These are phyloP conservation scores for Cladophialophora chaetospira DNA, from an alignment of 2,329 filamentous ascomycete species.

Conservation along the genomic window DNA sequence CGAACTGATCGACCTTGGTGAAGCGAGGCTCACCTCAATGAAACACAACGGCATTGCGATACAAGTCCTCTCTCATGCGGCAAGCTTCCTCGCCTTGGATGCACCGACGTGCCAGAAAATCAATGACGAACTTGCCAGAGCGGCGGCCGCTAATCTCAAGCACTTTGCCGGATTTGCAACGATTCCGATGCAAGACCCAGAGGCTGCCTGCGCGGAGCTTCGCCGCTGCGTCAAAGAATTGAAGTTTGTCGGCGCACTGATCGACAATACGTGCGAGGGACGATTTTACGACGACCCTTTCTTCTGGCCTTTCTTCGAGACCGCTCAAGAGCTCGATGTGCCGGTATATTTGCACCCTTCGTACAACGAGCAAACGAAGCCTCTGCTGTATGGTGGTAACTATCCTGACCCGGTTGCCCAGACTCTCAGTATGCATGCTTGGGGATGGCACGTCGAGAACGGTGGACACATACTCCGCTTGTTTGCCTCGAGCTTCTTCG, in stretches of 20 bases:
- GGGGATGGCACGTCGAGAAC: constrained; percentile 43
- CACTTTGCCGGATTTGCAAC: constrained; percentile 47
- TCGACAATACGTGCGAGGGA: constrained; percentile 43
- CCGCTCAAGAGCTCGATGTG: constrained; percentile 49
- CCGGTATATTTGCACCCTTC: constrained; percentile 56
- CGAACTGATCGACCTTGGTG: constrained; percentile 15
- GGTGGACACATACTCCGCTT: constrained; percentile 44
- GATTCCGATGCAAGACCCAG: constrained; percentile 45
- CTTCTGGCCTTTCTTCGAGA: constrained; percentile 47
- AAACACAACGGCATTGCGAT: constrained; percentile 30
- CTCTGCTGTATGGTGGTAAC: constrained; percentile 42
- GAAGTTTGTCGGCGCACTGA: constrained; percentile 51
- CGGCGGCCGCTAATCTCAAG: constrained; percentile 30
- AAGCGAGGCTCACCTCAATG: constrained; percentile 16
- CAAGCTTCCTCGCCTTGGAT: constrained; percentile 12
- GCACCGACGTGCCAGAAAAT: constrained; percentile 15
- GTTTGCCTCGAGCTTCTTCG: constrained; percentile 57
- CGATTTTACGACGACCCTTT: constrained; percentile 47
- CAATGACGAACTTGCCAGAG: constrained; percentile 14
- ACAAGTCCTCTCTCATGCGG: constrained; percentile 25
- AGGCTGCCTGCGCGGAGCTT: constrained; percentile 39
- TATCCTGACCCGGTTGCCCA: constrained; percentile 34
- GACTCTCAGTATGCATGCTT: constrained; percentile 31
- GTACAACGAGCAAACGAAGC: constrained; percentile 39
- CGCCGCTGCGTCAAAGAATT: constrained; percentile 44